Conservation (phyloP, 495 filamentous ascomycete species). For the Bacidia gigantensis region DNA sequence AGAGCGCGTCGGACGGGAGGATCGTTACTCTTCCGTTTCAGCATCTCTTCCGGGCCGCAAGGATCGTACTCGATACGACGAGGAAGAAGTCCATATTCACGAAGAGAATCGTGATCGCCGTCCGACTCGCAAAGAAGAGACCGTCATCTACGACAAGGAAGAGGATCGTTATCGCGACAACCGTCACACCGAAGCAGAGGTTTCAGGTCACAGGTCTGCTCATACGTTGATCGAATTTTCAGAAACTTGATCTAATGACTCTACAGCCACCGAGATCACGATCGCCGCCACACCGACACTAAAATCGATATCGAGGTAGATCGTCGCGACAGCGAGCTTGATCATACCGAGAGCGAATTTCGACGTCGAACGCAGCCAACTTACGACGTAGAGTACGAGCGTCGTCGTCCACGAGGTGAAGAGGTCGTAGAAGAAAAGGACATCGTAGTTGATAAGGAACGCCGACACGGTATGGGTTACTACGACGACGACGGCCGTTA, state of each 20-base stretch:
- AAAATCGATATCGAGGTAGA: conserved; percentile 53
- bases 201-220: conserved; percentile 42
- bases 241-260: too few species aligned
- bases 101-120: conserved; percentile 54
- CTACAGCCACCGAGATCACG: conserved; percentile 15
- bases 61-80: conserved; percentile 42
- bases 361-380: conserved; percentile 61
- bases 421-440: conserved; percentile 34
- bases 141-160: conserved; percentile 36
- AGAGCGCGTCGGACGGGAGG: conserved; percentile 75
- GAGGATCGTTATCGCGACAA: conserved; percentile 23
- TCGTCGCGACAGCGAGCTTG: conserved; percentile 45
- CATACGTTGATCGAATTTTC: too few species aligned
- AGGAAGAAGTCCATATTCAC: conserved; percentile 70
- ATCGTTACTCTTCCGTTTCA: conserved; percentile 49
- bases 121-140: conserved; percentile 41
- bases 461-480: conserved; percentile 81
- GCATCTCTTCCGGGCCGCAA: conserved; percentile 51
- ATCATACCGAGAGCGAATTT: conserved; percentile 75
- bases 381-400: conserved; percentile 48
- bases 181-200: conserved; percentile 36
- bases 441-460: conserved; percentile 34
- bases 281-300: conserved; percentile 40
- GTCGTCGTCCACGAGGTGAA: conserved; percentile 23
- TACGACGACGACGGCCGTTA: conserved; percentile 97